Evolutionary conservation across 2,329 filamentous ascomycete genomes (phyloP), one percentile per base, ranked within the genome.

Genomic region (Tolypocladium album): DNA sequence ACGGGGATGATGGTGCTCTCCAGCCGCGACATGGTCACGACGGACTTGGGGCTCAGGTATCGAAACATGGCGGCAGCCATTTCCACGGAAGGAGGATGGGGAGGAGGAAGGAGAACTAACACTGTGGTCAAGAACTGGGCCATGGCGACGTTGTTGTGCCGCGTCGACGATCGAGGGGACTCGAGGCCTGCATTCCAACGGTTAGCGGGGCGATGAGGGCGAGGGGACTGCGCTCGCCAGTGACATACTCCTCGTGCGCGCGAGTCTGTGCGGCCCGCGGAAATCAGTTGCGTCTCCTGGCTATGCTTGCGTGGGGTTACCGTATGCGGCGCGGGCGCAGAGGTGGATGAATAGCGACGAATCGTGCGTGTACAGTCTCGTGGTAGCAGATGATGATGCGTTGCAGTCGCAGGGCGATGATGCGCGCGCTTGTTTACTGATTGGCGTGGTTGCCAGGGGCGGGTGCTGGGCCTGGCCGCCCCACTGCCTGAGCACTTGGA

Each of bases 81-180:
- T 34, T 52, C 57, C 64, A 62, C 60, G 57, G 53, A 24, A 52
- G 20, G 57, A 31, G 34, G 53, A 40, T 38, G 12, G 36, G 36
- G 61, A 61, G 58, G 43, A 56, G 31, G 43, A 56, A 27, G 56
- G 60, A 52, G 53, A 56, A 76, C 75, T 71, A 71, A 76, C 75
- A 76, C 75, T 61, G 75, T 76, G 56, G 73, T 75, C 63, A 76
- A 69, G 67, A 76, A 76, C 64, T 76, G 74, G 57, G 74, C 70
- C 74, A 76, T 76, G 62, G 61, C 65, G 64, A 63, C 58, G 57
- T 62, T 59, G 59, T 56, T 61, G 60, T 50, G 59, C 38, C 34
- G 57, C 57, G 60, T 62, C 55, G 59, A 24, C 62, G 24, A 42
- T 60, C 60, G 60, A 56, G 58, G 47, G 34, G 57, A 58, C 63